A percentile compares a stretch with the other conserved stretches of the same genome.
Conservation (phyloP, 2,329 filamentous ascomycete species). For the Taxawa tesnikishii region DNA sequence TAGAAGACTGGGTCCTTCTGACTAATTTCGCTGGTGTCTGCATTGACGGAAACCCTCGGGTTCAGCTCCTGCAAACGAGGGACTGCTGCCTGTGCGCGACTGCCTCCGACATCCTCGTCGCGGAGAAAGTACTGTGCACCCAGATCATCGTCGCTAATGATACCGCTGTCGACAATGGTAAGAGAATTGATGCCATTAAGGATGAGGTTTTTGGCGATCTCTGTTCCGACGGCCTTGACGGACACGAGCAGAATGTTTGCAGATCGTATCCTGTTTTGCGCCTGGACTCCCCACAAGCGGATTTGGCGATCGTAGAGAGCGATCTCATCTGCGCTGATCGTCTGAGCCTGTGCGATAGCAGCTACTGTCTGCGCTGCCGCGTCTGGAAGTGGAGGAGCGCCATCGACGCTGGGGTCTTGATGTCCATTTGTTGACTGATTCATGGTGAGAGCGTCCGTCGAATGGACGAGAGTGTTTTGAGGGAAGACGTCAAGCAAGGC, state of each 20-base stretch:
- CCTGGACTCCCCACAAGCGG: constrained; percentile 89
- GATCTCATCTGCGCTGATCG: constrained; percentile 65
- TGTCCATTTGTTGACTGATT: no score
- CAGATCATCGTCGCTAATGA: constrained; percentile 67
- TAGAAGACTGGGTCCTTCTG: constrained; percentile 64
- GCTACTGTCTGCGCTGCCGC: constrained; percentile 23
- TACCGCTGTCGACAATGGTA: constrained; percentile 70
- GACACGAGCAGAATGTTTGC: constrained; percentile 85
- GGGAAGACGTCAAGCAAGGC: no score
- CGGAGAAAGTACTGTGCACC: constrained; percentile 60
- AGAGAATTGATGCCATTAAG: constrained; percentile 84
- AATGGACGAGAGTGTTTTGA: no score
- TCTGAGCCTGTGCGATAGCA: constrained; percentile 25
- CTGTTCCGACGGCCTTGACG: constrained; percentile 77
- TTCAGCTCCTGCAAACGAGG: constrained; percentile 76
- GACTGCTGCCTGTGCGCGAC: constrained; percentile 69
- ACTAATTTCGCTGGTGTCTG: constrained; percentile 56
- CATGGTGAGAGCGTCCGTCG: no score
- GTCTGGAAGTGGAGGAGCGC: constrained; percentile 17
- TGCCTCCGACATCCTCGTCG: constrained; percentile 61
- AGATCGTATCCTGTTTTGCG: constrained; percentile 72
- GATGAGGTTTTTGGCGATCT: constrained; percentile 95
- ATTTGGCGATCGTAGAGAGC: constrained; percentile 96
- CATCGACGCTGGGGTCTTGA: no score
- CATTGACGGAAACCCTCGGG: constrained; percentile 63